phyloP scores from a whole-genome alignment of 352 stramenopile genomes.

The Pythium brachiatum region DNA sequence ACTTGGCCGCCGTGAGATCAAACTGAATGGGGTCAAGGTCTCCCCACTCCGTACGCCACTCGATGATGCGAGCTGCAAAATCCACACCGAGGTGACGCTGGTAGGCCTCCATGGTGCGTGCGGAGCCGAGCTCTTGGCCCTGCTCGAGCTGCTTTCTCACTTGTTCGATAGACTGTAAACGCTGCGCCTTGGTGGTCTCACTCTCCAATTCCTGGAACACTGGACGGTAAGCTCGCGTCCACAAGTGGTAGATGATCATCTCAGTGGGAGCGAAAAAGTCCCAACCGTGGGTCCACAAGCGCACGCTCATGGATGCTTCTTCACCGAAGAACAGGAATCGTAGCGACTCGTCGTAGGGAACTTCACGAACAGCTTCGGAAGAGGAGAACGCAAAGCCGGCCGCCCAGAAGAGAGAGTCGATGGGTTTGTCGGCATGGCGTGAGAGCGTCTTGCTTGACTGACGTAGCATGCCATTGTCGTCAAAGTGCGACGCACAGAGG shows the following conservation, averaged over 20 bases:
- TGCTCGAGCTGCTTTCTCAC: constrained; percentile 16
- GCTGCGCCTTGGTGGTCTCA: constrained; percentile 27
- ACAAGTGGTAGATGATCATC: constrained; percentile 88
- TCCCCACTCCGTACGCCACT: constrained; percentile 61
- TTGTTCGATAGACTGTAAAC: constrained; percentile 28
- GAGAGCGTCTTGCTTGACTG: constrained; percentile 59
- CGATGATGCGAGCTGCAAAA: constrained; percentile 36
- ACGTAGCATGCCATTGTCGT: constrained; percentile 47
- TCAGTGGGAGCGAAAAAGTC: constrained; percentile 88
- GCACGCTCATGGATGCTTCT: constrained; percentile 88
- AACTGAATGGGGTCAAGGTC: constrained; percentile 60
- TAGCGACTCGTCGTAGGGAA: constrained; percentile 85
- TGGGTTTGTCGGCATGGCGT: constrained; percentile 37
- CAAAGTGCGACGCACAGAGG: constrained; percentile 59
- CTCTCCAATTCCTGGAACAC: constrained; percentile 74
- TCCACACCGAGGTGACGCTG: constrained; percentile 50
- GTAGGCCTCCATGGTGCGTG: constrained; percentile 46
- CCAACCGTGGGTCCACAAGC: constrained; percentile 89
- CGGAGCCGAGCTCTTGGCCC: constrained; percentile 28
- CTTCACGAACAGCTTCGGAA: constrained; percentile 45
- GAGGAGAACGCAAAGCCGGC: constrained; percentile 73
- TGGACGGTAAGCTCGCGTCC: constrained; percentile 73
- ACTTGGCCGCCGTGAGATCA: constrained; percentile 34
- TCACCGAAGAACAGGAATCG: constrained; percentile 94
- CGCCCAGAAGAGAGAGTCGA: constrained; percentile 67